phyloP scores from a whole-genome alignment of 768 basidiomycete genomes.

The Butyriboletus loyo region DNA sequence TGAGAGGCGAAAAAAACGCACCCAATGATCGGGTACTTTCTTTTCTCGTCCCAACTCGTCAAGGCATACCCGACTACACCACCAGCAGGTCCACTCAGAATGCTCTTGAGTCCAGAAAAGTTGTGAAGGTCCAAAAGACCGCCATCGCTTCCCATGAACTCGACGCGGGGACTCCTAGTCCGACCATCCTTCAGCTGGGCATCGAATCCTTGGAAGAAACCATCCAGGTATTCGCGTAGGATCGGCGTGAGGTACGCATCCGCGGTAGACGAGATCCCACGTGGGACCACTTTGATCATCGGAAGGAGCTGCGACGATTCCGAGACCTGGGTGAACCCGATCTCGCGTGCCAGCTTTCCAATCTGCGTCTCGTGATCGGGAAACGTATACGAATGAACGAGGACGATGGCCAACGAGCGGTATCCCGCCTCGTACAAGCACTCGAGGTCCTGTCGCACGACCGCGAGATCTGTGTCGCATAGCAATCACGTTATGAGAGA shows the following conservation, averaged over 20 bases:
- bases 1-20: slow-evolving; percentile 33
- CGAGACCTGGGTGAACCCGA: slow-evolving; percentile 91
- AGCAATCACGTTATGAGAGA: background rate
- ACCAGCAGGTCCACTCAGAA: slow-evolving; percentile 90
- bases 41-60: slow-evolving; percentile 77
- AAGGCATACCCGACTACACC: slow-evolving; percentile 95
- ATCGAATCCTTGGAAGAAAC: slow-evolving; percentile 90
- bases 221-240: slow-evolving; percentile 77
- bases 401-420: slow-evolving; percentile 82
- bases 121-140: slow-evolving; percentile 75
- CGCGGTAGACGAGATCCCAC: slow-evolving; percentile 88
- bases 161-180: slow-evolving; percentile 66
- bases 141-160: slow-evolving; percentile 96
- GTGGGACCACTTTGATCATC: slow-evolving; percentile 95
- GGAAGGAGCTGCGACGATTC: slow-evolving; percentile 84
- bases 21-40: slow-evolving; percentile 80
- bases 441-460: slow-evolving; percentile 60
- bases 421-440: slow-evolving; percentile 78
- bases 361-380: slow-evolving; percentile 79
- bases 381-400: slow-evolving; percentile 91
- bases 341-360: slow-evolving; percentile 65
- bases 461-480: slow-evolving; percentile 43
- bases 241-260: slow-evolving; percentile 96
- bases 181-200: slow-evolving; percentile 60
- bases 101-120: slow-evolving; percentile 92